phyloP scores from a whole-genome alignment of 192 early-diverging fungal species.

The Backusella liffmaniae region DNA sequence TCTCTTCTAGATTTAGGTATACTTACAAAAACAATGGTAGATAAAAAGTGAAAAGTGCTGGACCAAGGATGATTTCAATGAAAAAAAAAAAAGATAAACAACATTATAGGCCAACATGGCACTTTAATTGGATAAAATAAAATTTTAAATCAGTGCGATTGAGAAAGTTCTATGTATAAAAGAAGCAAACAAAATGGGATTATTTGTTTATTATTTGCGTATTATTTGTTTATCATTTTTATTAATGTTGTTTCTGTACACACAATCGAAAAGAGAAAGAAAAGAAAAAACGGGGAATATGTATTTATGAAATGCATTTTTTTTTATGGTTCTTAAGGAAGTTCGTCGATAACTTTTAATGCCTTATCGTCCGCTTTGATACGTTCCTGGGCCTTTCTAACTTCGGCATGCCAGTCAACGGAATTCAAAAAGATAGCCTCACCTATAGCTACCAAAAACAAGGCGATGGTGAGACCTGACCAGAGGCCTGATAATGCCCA shows the following conservation, averaged over 20 bases:
- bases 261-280: background rate
- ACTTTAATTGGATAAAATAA: background rate
- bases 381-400: background rate
- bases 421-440: background rate
- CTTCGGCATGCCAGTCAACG: slow-evolving; percentile 15
- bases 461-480: slow-evolving; percentile 45
- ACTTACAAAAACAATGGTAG: no score
- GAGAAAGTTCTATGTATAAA: background rate
- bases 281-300: background rate
- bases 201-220: background rate
- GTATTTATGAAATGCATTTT: background rate
- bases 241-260: background rate
- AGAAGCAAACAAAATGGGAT: background rate
- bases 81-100: no score
- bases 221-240: background rate
- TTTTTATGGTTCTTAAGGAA: background rate
- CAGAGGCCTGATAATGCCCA: slow-evolving; percentile 51
- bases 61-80: no score
- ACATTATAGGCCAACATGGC: no score
- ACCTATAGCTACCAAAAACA: slow-evolving; percentile 15
- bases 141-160: background rate
- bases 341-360: background rate
- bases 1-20: background rate
- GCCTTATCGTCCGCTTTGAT: background rate
- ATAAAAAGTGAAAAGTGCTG: no score